phyloP scores from a whole-genome alignment of 129 eudicot genomes.

The Centaurea solstitialis region DNA sequence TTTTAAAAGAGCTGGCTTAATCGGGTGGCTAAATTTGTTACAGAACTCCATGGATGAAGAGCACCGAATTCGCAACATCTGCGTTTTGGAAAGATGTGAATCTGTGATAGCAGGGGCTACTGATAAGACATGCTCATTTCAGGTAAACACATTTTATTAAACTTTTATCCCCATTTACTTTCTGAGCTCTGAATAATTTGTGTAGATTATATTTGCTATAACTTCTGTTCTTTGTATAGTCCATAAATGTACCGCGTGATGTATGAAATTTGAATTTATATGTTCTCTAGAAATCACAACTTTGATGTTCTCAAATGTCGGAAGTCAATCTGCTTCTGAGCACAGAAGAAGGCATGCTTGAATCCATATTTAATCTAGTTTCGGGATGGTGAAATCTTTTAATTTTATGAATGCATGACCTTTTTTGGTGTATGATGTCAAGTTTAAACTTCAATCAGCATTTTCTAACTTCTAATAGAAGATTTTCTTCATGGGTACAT shows the following conservation, averaged over 20 bases:
- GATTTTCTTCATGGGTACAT: neutral
- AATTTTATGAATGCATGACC: too few relatives aligned
- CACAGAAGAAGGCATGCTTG: neutral
- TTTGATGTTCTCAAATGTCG: neutral
- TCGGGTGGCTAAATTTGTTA: slow-evolving; percentile 20
- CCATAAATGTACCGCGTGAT: neutral
- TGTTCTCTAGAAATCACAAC: neutral
- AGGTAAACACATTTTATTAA: slow-evolving; percentile 13
- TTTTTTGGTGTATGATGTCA: too few relatives aligned
- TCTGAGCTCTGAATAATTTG: neutral
- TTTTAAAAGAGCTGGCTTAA: neutral
- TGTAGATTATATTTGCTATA: neutral
- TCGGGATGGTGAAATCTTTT: too few relatives aligned
- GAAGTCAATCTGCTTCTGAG: neutral
- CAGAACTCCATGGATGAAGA: slow-evolving; percentile 24
- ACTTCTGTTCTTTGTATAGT: slow-evolving; percentile 7
- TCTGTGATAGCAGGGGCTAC: slow-evolving; percentile 2
- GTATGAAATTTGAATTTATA: neutral
- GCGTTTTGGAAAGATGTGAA: slow-evolving; percentile 19
- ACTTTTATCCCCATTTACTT: neutral
- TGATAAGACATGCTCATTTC: neutral
- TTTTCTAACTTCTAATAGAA: too few relatives aligned
- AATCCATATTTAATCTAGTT: too few relatives aligned
- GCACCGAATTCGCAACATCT: slow-evolving; percentile 17
- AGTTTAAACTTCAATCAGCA: too few relatives aligned